phyloP scores from a whole-genome alignment of 495 filamentous ascomycete genomes.

The Aspergillus biplanus region DNA sequence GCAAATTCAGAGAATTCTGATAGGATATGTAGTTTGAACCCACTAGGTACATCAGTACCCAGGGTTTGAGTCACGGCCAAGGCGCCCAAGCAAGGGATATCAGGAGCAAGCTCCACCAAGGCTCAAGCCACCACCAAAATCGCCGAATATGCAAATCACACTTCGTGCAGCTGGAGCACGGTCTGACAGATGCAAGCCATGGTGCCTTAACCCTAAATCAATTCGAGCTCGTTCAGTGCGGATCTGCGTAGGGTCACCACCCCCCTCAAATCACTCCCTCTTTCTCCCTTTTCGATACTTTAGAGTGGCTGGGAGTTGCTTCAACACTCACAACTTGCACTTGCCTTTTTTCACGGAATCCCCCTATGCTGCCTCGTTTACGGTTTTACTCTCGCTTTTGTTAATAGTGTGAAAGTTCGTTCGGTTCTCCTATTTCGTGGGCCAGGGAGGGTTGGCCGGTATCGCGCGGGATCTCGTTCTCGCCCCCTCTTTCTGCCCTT shows the following conservation, averaged over 20 bases:
- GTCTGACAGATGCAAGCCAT: constrained; percentile 3
- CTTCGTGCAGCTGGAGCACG: neutral
- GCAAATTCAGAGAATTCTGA: neutral
- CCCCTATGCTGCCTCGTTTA: too few relatives aligned
- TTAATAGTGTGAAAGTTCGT: too few relatives aligned
- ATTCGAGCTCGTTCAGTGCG: too few relatives aligned
- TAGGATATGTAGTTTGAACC: neutral
- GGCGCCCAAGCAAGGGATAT: neutral
- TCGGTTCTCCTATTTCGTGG: too few relatives aligned
- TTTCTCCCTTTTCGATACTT: neutral
- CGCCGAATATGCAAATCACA: neutral
- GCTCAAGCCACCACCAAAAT: neutral
- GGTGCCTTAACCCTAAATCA: neutral
- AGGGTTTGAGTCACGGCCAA: neutral
- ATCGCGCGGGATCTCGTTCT: too few relatives aligned
- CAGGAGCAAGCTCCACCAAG: neutral
- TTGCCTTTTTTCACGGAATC: neutral
- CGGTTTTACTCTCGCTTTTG: too few relatives aligned
- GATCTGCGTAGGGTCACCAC: too few relatives aligned
- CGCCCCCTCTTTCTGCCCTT: too few relatives aligned
- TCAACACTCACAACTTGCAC: neutral
- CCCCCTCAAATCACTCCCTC: neutral
- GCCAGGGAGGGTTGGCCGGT: too few relatives aligned
- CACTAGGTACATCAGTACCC: neutral
- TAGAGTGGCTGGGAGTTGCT: neutral